phyloP scores from a whole-genome alignment of 1,139 yeast genomes.

The Pichia sp. region DNA sequence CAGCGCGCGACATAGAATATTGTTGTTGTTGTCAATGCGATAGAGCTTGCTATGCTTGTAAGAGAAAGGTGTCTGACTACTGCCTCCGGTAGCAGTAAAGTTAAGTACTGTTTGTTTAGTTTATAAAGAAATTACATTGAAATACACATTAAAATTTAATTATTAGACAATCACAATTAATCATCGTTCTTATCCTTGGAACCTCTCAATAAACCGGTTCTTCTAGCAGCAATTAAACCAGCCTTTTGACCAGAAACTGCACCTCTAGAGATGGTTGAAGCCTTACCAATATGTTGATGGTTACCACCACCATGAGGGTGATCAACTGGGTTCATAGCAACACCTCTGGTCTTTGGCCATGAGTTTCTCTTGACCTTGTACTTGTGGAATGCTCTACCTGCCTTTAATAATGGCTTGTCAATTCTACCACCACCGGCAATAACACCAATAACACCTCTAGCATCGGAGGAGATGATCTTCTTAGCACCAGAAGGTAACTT shows the following conservation, averaged over 20 bases:
- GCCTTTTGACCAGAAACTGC: slow-evolving; percentile 99
- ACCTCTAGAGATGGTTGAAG: slow-evolving; percentile 99
- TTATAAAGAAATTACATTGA: not conserved
- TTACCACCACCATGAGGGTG: slow-evolving; percentile 99
- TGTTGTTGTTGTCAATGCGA: too few relatives aligned
- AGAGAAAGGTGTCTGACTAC: too few relatives aligned
- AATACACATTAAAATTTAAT: not conserved
- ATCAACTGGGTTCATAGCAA: slow-evolving; percentile 99
- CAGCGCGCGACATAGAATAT: too few relatives aligned
- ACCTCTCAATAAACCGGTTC: slow-evolving; percentile 99
- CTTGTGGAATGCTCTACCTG: slow-evolving; percentile 99
- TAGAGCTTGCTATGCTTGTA: too few relatives aligned
- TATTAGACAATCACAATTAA: slow-evolving; percentile 25
- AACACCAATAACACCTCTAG: slow-evolving; percentile 99
- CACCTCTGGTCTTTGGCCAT: slow-evolving; percentile 99
- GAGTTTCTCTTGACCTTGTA: slow-evolving; percentile 98
- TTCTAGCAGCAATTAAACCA: slow-evolving; percentile 99
- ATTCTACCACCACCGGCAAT: slow-evolving; percentile 99
- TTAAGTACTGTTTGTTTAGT: not conserved
- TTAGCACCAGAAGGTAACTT: slow-evolving; percentile 99
- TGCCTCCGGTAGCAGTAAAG: too few relatives aligned
- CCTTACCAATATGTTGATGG: slow-evolving; percentile 99
- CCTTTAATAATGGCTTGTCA: slow-evolving; percentile 98
- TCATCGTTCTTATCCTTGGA: slow-evolving; percentile 61
- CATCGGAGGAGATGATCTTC: slow-evolving; percentile 90